phyloP scores from a whole-genome alignment of 306 rosid species.

The Vicia villosa region DNA sequence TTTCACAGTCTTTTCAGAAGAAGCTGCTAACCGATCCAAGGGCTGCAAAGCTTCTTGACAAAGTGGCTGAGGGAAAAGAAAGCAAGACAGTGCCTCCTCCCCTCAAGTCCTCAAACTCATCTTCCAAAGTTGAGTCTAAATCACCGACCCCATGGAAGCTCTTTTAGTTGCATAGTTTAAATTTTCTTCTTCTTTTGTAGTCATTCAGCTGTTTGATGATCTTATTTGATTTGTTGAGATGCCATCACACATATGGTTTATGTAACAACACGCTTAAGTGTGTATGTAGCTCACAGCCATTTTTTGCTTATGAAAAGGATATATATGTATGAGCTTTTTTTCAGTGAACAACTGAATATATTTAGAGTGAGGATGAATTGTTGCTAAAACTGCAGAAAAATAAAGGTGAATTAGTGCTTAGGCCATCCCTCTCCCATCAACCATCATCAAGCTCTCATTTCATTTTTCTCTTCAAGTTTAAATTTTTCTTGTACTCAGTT shows the following conservation, averaged over 20 bases:
- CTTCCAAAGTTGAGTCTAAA: conserved; percentile 57
- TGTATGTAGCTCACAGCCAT: conserved; percentile 1
- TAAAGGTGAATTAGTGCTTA: too few relatives aligned
- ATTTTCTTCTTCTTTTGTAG: background rate
- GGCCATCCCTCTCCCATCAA: too few relatives aligned
- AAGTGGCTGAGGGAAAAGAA: conserved; percentile 64
- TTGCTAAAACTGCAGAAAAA: too few relatives aligned
- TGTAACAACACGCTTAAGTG: background rate
- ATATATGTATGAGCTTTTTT: background rate
- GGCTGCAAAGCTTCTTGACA: conserved; percentile 75
- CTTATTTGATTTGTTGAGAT: conserved; percentile 35
- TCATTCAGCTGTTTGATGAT: conserved; percentile 46
- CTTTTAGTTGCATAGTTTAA: conserved; percentile 45
- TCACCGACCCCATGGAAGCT: conserved; percentile 61
- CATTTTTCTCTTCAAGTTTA: too few relatives aligned
- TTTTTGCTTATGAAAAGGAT: conserved; percentile 16
- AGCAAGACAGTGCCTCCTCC: conserved; percentile 59
- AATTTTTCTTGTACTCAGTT: too few relatives aligned
- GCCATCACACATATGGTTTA: conserved; percentile 1
- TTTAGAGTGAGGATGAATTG: background rate
- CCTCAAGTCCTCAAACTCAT: conserved; percentile 46
- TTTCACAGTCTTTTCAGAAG: conserved; percentile 94
- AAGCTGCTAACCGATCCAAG: conserved; percentile 84
- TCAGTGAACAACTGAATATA: background rate
- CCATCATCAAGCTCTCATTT: too few relatives aligned